A percentile compares a stretch with the other conserved stretches of the same genome.
These are phyloP conservation scores for Penicillium sp. DNA, from an alignment of 2,329 filamentous ascomycete genomes.

Conservation along the genomic window DNA sequence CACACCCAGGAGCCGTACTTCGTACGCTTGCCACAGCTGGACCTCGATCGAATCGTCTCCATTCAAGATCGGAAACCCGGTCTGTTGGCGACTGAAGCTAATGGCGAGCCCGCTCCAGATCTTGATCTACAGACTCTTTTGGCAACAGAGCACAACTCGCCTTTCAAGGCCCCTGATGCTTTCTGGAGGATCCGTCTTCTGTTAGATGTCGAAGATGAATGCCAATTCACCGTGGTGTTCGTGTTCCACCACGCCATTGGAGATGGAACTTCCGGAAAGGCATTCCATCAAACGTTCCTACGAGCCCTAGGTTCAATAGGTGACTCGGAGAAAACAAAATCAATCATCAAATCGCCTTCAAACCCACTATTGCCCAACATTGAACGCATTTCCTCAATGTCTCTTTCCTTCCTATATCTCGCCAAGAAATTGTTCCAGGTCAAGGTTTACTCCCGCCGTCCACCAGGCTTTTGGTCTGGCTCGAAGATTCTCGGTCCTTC, in stretches of 20 bases:
- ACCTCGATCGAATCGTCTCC: slow-evolving; percentile 41
- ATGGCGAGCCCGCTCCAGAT: slow-evolving; percentile 29
- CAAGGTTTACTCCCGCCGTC: slow-evolving; percentile 31
- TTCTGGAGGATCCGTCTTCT: slow-evolving; percentile 50
- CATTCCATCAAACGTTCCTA: slow-evolving; percentile 48
- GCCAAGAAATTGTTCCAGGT: slow-evolving; percentile 34
- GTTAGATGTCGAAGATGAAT: slow-evolving; percentile 21
- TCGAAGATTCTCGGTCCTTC: slow-evolving; percentile 25
- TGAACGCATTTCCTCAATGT: slow-evolving; percentile 43
- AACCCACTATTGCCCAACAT: slow-evolving; percentile 42
- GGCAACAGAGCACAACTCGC: slow-evolving; percentile 43
- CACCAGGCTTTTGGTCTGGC: slow-evolving; percentile 40
- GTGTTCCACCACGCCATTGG: slow-evolving; percentile 52
- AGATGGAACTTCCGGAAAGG: slow-evolving; percentile 48
- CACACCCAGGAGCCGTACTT: slow-evolving; percentile 45
- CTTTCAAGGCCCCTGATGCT: slow-evolving; percentile 39
- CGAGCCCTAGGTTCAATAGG: slow-evolving; percentile 31
- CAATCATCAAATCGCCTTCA: slow-evolving; percentile 24
- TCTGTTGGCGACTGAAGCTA: slow-evolving; percentile 15
- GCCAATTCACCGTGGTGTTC: slow-evolving; percentile 46
- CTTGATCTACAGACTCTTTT: slow-evolving; percentile 45
- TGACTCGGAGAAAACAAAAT: slow-evolving; percentile 19
- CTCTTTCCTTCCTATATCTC: slow-evolving; percentile 40
- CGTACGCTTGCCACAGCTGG: slow-evolving; percentile 45
- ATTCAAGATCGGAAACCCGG: slow-evolving; percentile 32